phyloP scores from a whole-genome alignment of 768 basidiomycete species.

The Agrocybe praecox region DNA sequence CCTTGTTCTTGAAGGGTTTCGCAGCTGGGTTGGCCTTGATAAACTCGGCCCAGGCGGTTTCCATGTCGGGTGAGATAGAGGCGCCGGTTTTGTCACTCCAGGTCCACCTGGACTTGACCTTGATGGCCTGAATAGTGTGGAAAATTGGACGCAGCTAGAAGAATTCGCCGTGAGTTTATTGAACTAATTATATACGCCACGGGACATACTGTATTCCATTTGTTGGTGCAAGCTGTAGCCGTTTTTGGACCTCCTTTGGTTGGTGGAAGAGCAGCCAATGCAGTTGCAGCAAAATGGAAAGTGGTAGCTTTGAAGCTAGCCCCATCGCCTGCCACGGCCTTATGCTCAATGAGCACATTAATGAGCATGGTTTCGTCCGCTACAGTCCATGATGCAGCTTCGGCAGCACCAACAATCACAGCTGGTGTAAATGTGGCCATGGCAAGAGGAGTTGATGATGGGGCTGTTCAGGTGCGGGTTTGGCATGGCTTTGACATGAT shows the following conservation, averaged over 20 bases:
- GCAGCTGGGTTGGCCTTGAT: constrained; percentile 7
- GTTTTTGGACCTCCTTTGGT: constrained; percentile 18
- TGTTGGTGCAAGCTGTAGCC: constrained; percentile 17
- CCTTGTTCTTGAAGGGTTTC: constrained; percentile 21
- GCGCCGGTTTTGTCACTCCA: constrained; percentile 22
- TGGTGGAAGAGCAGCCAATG: constrained; percentile 1
- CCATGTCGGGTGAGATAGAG: constrained; percentile 12
- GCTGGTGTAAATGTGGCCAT: no score
- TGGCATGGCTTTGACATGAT: no score
- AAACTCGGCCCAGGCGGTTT: constrained; percentile 6
- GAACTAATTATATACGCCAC: not conserved
- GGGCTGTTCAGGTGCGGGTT: no score
- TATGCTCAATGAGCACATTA: not conserved
- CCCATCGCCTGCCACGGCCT: constrained; percentile 19
- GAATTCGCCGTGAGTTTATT: not conserved
- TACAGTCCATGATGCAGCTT: no score
- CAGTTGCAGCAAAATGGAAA: constrained; percentile 11
- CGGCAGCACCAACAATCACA: no score
- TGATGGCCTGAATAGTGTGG: constrained; percentile 18
- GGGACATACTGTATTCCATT: constrained; percentile 18
- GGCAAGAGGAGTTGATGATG: no score
- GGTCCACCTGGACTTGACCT: constrained; percentile 22
- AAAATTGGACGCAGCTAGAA: constrained; percentile 13
- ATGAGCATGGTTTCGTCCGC: not conserved
- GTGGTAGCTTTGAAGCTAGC: constrained; percentile 21